Percentiles rank a stretch among this genome's conserved stretches.
Evolutionary conservation across 148 eudicot genomes (phyloP).

Genomic region (Mesembryanthemum crystallinum): DNA sequence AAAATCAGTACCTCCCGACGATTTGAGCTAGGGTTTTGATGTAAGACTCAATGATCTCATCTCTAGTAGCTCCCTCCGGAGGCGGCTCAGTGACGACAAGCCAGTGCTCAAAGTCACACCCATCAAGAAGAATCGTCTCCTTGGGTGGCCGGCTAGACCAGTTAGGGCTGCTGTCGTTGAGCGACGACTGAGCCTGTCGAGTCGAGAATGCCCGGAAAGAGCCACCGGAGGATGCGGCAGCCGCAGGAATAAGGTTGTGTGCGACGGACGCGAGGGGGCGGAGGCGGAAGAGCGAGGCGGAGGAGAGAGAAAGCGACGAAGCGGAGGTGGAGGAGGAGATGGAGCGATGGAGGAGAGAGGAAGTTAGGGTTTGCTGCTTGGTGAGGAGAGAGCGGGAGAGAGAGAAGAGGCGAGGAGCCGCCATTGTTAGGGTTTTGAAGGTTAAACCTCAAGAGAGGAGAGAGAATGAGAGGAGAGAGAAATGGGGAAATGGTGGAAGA

Average conservation of each 20-base stretch:
- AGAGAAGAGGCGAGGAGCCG: constrained; percentile 37
- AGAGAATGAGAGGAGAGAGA: not conserved
- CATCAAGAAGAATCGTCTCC: constrained; percentile 84
- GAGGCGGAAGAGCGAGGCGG: constrained; percentile 37
- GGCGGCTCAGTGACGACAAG: constrained; percentile 43
- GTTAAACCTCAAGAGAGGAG: constrained; percentile 29
- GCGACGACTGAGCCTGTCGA: constrained; percentile 44
- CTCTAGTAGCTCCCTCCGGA: constrained; percentile 35
- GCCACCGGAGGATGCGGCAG: not conserved
- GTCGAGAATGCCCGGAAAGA: constrained; percentile 23
- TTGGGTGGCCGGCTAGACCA: constrained; percentile 88
- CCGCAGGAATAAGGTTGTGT: constrained; percentile 8
- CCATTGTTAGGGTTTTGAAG: constrained; percentile 29
- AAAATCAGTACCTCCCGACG: constrained; percentile 35
- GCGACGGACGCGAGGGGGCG: constrained; percentile 29
- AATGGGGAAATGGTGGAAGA: not conserved
- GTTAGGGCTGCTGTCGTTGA: constrained; percentile 65
- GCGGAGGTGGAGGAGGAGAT: constrained; percentile 34
- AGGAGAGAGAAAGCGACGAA: constrained; percentile 7
- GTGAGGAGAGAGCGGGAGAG: constrained; percentile 39
- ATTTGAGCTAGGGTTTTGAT: constrained; percentile 38
- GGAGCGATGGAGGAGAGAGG: not conserved
- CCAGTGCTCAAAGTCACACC: constrained; percentile 88
- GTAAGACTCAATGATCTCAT: constrained; percentile 37
- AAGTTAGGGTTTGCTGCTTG: constrained; percentile 1